A percentile compares a stretch with the other conserved stretches of the same genome.
phyloP scores from a whole-genome alignment of 2,329 filamentous ascomycete species.

The Arthrobotrys sinensis region DNA sequence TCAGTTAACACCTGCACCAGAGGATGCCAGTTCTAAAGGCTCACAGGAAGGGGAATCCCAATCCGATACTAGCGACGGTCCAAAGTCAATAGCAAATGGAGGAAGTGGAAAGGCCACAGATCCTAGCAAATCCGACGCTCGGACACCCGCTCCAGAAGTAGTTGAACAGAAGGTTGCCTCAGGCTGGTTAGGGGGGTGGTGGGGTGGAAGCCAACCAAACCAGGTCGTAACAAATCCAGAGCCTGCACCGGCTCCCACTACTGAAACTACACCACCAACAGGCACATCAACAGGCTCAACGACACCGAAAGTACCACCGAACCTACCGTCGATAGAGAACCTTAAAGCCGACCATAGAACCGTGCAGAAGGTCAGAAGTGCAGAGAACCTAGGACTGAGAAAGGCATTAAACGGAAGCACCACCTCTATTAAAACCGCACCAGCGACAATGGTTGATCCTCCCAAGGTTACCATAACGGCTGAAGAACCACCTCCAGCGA shows the following conservation, averaged over 20 bases:
- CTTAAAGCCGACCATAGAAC: constrained; percentile 43
- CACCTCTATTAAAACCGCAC: constrained; percentile 47
- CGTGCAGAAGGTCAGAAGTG: constrained; percentile 53
- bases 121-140: not conserved
- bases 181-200: constrained; percentile 47
- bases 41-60: not conserved
- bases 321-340: constrained; percentile 48
- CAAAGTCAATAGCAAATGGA: constrained; percentile 29
- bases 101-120: constrained; percentile 1
- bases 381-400: constrained; percentile 39
- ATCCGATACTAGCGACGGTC: constrained; percentile 22
- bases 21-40: constrained; percentile 13
- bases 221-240: constrained; percentile 19
- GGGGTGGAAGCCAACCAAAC: constrained; percentile 43
- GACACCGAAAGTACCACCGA: constrained; percentile 30
- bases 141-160: not conserved
- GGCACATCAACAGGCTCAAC: not conserved
- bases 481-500: constrained; percentile 12
- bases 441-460: constrained; percentile 38
- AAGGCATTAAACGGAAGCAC: constrained; percentile 44
- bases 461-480: constrained; percentile 1
- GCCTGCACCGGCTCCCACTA: not conserved
- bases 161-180: constrained; percentile 45
- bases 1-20: constrained; percentile 43
- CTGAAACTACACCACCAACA: constrained; percentile 14